These are phyloP conservation scores for Nannochloropsis gaditana DNA, from an alignment of 108 stramenopile genomes.

Conservation along the genomic window DNA sequence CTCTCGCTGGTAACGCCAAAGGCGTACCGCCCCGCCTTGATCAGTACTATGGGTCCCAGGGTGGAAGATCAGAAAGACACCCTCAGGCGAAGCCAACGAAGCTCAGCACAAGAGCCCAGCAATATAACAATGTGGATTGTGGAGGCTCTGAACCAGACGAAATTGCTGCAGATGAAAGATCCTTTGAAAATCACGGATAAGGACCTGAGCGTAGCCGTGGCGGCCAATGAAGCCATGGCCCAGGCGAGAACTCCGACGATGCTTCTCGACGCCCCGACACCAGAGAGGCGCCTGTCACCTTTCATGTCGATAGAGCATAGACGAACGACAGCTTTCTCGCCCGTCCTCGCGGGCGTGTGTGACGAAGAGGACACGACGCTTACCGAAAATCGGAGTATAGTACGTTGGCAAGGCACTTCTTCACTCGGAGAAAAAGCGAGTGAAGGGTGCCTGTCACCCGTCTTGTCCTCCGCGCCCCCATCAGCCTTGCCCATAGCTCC, in stretches of 20 bases:
- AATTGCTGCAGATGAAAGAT: background rate
- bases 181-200: background rate
- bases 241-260: background rate
- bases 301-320: background rate
- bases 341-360: background rate
- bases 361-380: background rate
- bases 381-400: background rate
- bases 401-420: background rate
- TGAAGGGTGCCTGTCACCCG: background rate
- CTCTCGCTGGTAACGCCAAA: background rate
- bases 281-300: background rate
- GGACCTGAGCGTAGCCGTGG: constrained; percentile 7
- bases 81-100: background rate
- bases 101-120: background rate
- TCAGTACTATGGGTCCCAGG: background rate
- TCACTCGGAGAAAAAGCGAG: background rate
- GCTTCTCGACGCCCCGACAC: background rate
- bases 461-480: background rate
- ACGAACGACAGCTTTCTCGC: background rate
- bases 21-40: background rate
- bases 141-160: background rate
- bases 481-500: background rate
- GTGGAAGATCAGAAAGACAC: background rate
- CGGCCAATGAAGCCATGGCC: background rate
- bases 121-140: background rate